Evolutionary conservation across 768 basidiomycete genomes (phyloP), one percentile per base, ranked within the genome.

Genomic region (Lentinula lateritia): DNA sequence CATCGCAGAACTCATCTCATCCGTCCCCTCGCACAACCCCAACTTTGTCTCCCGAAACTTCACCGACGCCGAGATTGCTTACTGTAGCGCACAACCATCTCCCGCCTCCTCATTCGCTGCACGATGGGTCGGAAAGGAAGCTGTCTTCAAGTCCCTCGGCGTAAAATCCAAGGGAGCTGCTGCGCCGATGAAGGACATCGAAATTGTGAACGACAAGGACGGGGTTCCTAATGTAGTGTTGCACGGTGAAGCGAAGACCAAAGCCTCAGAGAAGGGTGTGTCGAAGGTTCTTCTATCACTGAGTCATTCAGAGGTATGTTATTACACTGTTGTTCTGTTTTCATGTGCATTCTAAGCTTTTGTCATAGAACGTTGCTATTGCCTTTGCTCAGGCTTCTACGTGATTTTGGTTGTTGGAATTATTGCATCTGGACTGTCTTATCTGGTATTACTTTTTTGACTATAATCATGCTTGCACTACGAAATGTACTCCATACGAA

Each of bases 121-220:
- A 39, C 90, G 95, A 60, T 99, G 97, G 96, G 92, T 85, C 34
- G 96, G 93, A 56, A 99, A 98, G 76, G 97, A 98, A 73, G 96
- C 95, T 2, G 86, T 90, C 58, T 98, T 98, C 87, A 98, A 98
- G 78, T 91, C 94, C 5, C 83, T 99, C 1, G 91, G 93, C 20
- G 89, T 94, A 48, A 76, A 87, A 18, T 94, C 92, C 3, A 90
- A 93, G 74, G 97, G 97, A 42, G 96, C 95, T 10, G 92, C 85
- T 6, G 95, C 97, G 16, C 80, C 89, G n/a, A 89, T 98, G 89
- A 92, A 92, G 75, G 95, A 98, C 65, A 98, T 99, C 62, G 97
- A 98, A 74, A 95, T 98, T 67, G 78, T 96, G 62, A 87, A 90
- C 50, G 83, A 88, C 69, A 67, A 74, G 13, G 78, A 79, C 46